A percentile compares a stretch with the other conserved stretches of the same genome.
Evolutionary conservation across 768 basidiomycete genomes (phyloP).

Genomic region (Phaeotremella skinneri): DNA sequence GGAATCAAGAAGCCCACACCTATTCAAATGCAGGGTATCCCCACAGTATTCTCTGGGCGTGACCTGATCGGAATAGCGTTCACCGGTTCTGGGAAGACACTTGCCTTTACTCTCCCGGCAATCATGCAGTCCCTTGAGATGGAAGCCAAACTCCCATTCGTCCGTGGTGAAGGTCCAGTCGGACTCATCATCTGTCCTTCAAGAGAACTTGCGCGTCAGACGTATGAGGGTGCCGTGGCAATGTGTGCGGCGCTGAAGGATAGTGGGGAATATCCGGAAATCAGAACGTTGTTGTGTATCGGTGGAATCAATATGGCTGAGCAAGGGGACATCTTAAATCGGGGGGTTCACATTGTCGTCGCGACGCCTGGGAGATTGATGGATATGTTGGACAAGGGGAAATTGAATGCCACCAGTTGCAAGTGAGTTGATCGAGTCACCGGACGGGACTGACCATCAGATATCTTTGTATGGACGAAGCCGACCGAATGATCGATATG

Average conservation of each 20-base stretch:
- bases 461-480: conserved; percentile 94
- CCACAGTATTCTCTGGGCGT: conserved; percentile 92
- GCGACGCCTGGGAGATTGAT: conserved; percentile 96
- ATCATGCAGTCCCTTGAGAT: conserved; percentile 96
- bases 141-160: conserved; percentile 82
- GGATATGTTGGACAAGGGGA: conserved; percentile 95
- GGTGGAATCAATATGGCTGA: conserved; percentile 98
- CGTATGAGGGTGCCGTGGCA: conserved; percentile 84
- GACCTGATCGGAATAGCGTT: conserved; percentile 99
- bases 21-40: conserved; percentile 95
- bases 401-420: conserved; percentile 88
- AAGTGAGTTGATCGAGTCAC: conserved; percentile 58
- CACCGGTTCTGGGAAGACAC: conserved; percentile 97
- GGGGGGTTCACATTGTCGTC: conserved; percentile 91
- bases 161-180: conserved; percentile 93
- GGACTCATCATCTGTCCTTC: conserved; percentile 95
- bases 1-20: conserved; percentile 86
- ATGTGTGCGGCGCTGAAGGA: conserved; percentile 82
- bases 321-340: conserved; percentile 85
- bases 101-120: conserved; percentile 96
- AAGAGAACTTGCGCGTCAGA: conserved; percentile 92
- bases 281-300: conserved; percentile 88
- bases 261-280: conserved; percentile 71
- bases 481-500: conserved; percentile 96
- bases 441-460: conserved; percentile 22